Percentiles rank a stretch among this genome's conserved stretches.
These are phyloP conservation scores for Cichorium intybus DNA, from an alignment of 140 eudicot species.

Conservation along the genomic window DNA sequence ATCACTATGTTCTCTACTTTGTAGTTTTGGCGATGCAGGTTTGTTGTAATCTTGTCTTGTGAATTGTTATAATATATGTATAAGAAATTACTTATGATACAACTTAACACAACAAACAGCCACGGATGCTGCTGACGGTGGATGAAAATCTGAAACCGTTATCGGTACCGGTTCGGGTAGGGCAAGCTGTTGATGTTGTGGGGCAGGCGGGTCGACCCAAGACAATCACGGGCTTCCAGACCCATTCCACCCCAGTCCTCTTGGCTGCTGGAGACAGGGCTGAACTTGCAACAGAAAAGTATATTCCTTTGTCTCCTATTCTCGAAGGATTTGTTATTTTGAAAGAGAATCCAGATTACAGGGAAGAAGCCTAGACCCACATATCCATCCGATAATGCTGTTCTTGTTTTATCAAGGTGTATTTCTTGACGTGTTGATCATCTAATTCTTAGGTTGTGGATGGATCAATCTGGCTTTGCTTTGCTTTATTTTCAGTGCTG, in stretches of 20 bases:
- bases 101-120: no score
- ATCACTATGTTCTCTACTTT: slow-evolving; percentile 86
- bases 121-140: slow-evolving; percentile 88
- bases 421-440: no score
- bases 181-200: slow-evolving; percentile 98
- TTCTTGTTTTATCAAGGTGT: no score
- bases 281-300: slow-evolving; percentile 99
- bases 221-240: slow-evolving; percentile 97
- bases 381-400: no score
- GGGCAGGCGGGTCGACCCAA: slow-evolving; percentile 99
- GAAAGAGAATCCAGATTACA: slow-evolving; percentile 89
- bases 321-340: slow-evolving; percentile 91
- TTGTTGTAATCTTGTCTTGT: no score
- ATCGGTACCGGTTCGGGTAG: slow-evolving; percentile 95
- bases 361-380: slow-evolving; percentile 67
- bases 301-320: slow-evolving; percentile 85
- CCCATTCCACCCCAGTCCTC: slow-evolving; percentile 95
- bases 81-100: no score
- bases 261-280: slow-evolving; percentile 97
- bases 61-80: no score
- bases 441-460: no score
- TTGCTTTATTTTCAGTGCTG: no score
- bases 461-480: no score
- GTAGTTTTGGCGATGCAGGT: slow-evolving; percentile 97
- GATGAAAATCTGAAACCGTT: slow-evolving; percentile 93